These are phyloP conservation scores for Annulohypoxylon maeteangense DNA, from an alignment of 495 filamentous ascomycete species.

Conservation along the genomic window DNA sequence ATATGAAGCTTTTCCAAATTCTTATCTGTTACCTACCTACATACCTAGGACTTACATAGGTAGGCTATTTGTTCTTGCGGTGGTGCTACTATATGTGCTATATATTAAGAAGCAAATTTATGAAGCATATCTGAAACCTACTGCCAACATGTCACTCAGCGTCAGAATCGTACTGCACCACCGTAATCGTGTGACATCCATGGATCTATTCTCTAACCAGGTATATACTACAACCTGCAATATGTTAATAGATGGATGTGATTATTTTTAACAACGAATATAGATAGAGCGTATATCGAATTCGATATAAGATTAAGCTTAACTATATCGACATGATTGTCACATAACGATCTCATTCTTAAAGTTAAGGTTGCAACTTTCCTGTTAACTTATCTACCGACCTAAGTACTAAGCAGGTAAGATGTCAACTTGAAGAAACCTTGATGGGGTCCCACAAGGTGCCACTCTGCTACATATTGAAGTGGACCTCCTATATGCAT, in stretches of 20 bases:
- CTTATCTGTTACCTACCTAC: background rate
- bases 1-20: background rate
- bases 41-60: too few relatives aligned
- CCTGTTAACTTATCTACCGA: too few relatives aligned
- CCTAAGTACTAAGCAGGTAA: too few relatives aligned
- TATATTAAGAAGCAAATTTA: background rate
- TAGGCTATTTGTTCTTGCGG: too few relatives aligned
- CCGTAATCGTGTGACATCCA: background rate
- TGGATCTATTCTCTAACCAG: conserved; percentile 1
- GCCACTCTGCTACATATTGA: background rate
- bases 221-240: background rate
- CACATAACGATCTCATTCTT: background rate
- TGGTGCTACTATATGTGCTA: background rate
- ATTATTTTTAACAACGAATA: background rate
- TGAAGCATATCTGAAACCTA: conserved; percentile 37
- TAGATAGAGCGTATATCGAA: background rate
- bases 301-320: background rate
- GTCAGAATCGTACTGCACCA: conserved; percentile 6
- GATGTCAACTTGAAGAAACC: background rate
- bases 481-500: conserved; percentile 2
- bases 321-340: background rate
- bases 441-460: conserved; percentile 1
- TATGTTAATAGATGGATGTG: background rate
- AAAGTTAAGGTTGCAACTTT: conserved; percentile 1
- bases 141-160: conserved; percentile 7